A percentile compares a stretch with the other conserved stretches of the same genome.
Conservation (phyloP, 1,284 basidiomycete genomes). For the Melampsora larici-populina region DNA sequence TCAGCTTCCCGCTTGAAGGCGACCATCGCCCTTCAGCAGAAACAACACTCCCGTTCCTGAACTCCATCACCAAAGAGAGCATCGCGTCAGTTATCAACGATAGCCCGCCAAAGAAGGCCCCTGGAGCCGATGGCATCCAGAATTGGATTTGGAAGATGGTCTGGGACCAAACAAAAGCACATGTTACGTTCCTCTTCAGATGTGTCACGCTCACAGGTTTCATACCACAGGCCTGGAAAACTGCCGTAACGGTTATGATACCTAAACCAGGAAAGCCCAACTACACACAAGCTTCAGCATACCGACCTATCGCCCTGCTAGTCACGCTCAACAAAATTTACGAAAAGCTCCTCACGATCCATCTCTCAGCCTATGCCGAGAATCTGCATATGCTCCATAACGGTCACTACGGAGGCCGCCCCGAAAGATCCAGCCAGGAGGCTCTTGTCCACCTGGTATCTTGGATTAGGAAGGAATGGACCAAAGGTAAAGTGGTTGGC, state of each 20-base stretch:
- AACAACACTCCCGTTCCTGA: background rate
- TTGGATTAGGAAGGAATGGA: no score
- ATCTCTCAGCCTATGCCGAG: background rate
- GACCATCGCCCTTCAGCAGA: no score
- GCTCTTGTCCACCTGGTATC: no score
- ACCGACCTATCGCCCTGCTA: no score
- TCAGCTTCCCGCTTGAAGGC: background rate
- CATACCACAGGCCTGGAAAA: conserved; percentile 1
- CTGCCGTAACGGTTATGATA: conserved; percentile 9
- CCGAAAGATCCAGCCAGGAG: background rate
- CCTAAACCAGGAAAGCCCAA: background rate
- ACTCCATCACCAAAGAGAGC: background rate
- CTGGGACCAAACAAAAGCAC: background rate
- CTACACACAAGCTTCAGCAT: background rate
- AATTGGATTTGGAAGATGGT: conserved; percentile 7
- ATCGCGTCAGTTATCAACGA: background rate
- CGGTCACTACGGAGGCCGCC: background rate
- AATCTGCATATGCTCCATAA: background rate
- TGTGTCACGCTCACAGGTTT: background rate
- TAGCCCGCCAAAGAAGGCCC: background rate
- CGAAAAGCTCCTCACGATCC: no score
- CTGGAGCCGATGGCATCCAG: background rate
- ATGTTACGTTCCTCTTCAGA: no score
- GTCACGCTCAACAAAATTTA: no score
- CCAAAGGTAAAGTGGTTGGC: conserved; percentile 4